These are phyloP conservation scores for Cryomyces minteri DNA, from an alignment of 495 filamentous ascomycete genomes.

Conservation along the genomic window DNA sequence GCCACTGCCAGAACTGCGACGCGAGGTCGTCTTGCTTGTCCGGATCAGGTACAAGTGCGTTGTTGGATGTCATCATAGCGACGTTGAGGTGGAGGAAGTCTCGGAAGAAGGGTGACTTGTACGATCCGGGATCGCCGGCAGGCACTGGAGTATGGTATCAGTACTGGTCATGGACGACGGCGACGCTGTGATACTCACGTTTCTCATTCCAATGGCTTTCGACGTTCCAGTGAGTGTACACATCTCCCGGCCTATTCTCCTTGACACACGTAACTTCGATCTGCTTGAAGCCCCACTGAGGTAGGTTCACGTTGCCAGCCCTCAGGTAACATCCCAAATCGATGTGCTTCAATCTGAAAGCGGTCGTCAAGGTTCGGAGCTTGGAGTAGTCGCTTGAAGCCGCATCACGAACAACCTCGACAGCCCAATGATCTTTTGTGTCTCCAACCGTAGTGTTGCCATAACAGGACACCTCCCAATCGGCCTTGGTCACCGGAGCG, in stretches of 20 bases:
- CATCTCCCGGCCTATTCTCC: slow-evolving; percentile 77
- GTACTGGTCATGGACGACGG: background rate
- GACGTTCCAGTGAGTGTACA: slow-evolving; percentile 98
- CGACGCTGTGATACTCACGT: slow-evolving; percentile 38
- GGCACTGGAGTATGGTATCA: slow-evolving; percentile 41
- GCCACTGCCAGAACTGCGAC: slow-evolving; percentile 98
- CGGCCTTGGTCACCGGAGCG: slow-evolving; percentile 75
- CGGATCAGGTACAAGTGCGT: slow-evolving; percentile 90
- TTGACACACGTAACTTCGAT: slow-evolving; percentile 94
- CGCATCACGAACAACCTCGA: slow-evolving; percentile 83
- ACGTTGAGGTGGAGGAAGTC: slow-evolving; percentile 98
- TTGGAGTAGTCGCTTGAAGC: slow-evolving; percentile 69
- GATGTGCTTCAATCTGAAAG: slow-evolving; percentile 75
- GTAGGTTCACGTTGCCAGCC: slow-evolving; percentile 89
- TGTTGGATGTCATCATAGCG: slow-evolving; percentile 99
- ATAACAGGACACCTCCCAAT: slow-evolving; percentile 86
- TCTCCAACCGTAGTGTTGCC: slow-evolving; percentile 95
- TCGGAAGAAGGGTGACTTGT: slow-evolving; percentile 89
- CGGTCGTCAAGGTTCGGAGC: slow-evolving; percentile 81
- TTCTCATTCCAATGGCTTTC: slow-evolving; percentile 90
- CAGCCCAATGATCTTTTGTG: slow-evolving; percentile 92
- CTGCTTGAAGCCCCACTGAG: slow-evolving; percentile 99
- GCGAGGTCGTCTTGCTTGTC: slow-evolving; percentile 98
- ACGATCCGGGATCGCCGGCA: slow-evolving; percentile 74
- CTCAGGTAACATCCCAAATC: slow-evolving; percentile 82